These are phyloP conservation scores for Stentor coeruleus DNA, from an alignment of 73 alveolate genomes.

Conservation along the genomic window DNA sequence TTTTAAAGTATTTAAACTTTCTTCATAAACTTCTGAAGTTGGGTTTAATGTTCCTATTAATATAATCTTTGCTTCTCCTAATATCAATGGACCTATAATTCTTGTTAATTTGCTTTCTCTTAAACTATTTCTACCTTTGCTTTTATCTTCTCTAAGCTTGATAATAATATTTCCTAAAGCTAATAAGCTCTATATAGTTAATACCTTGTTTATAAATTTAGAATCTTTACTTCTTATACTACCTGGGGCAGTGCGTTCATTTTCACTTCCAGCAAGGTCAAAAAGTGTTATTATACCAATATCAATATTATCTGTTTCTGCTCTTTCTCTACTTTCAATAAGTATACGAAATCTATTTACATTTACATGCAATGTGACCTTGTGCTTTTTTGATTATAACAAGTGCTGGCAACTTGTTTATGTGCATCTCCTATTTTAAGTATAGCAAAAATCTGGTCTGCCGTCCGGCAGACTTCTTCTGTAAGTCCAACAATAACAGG, in stretches of 20 bases:
- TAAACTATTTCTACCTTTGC: constrained; percentile 64
- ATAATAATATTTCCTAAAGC: constrained; percentile 81
- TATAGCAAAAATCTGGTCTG: constrained; percentile 38
- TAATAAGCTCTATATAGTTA: constrained; percentile 69
- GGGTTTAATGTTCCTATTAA: constrained; percentile 82
- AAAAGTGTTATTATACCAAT: not conserved
- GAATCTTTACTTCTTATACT: constrained; percentile 54
- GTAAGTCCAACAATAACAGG: constrained; percentile 24
- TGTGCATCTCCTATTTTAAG: constrained; percentile 49
- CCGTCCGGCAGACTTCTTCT: constrained; percentile 41
- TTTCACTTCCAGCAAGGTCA: constrained; percentile 98
- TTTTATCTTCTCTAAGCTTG: constrained; percentile 36
- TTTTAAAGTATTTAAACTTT: constrained; percentile 72
- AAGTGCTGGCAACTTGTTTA: constrained; percentile 56
- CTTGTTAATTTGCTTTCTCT: constrained; percentile 87
- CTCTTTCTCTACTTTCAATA: not conserved
- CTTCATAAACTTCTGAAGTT: constrained; percentile 63
- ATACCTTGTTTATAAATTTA: constrained; percentile 70
- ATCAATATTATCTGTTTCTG: not conserved
- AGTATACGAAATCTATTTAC: not conserved
- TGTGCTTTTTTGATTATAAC: constrained; percentile 49
- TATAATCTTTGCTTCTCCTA: constrained; percentile 73
- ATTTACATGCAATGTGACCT: constrained; percentile 47
- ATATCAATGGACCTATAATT: constrained; percentile 69
- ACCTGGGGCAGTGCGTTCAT: constrained; percentile 47